phyloP scores from a whole-genome alignment of 306 rosid genomes.

The Notholithocarpus densiflorus region DNA sequence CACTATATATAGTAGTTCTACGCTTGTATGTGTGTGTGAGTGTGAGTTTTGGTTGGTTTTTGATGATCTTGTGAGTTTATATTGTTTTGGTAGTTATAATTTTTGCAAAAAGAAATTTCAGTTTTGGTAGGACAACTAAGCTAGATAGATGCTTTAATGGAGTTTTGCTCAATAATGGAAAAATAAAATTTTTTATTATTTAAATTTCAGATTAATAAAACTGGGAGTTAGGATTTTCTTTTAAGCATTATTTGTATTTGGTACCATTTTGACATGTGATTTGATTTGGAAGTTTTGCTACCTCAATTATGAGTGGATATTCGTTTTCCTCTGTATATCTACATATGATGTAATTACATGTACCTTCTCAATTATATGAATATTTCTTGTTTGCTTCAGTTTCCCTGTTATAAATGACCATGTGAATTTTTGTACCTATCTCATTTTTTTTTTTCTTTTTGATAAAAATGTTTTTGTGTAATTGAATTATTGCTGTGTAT shows the following conservation, averaged over 20 bases:
- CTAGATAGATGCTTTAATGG: background rate
- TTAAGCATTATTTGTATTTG: slow-evolving; percentile 5
- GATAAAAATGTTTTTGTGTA: background rate
- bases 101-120: background rate
- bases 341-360: background rate
- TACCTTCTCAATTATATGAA: slow-evolving; percentile 18
- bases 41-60: background rate
- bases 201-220: background rate
- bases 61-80: background rate
- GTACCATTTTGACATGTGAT: background rate
- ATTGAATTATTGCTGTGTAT: background rate
- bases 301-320: slow-evolving; percentile 3
- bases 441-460: slow-evolving; percentile 2
- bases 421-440: slow-evolving; percentile 12
- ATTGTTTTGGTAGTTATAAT: background rate
- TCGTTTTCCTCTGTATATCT: background rate
- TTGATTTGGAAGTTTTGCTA: slow-evolving; percentile 11
- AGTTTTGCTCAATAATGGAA: background rate
- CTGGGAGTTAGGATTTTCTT: background rate
- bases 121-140: background rate
- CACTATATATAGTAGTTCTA: background rate
- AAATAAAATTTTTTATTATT: too few relatives aligned
- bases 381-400: slow-evolving; percentile 2
- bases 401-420: background rate
- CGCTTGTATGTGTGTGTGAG: background rate